Percentiles rank a stretch among this genome's conserved stretches.
Evolutionary conservation across 306 rosid species (phyloP).

Genomic region (Styphnolobium japonicum): DNA sequence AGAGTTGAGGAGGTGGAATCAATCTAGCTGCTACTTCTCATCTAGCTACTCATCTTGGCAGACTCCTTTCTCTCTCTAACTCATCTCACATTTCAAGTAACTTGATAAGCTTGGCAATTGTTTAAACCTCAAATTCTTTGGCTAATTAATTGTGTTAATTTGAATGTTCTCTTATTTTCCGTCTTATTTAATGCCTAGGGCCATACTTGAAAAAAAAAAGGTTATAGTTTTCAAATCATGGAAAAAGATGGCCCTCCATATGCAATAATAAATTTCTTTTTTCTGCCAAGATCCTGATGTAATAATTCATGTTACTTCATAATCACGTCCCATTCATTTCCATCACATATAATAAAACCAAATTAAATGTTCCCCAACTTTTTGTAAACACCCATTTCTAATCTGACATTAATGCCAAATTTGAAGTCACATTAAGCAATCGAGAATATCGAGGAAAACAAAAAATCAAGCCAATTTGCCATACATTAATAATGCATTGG

Average conservation of each 20-base stretch:
- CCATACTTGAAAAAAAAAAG: conserved; percentile 12
- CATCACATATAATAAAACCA: conserved; percentile 31
- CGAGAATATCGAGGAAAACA: conserved; percentile 26
- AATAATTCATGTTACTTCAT: conserved; percentile 36
- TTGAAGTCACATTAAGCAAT: conserved; percentile 22
- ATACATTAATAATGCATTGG: conserved; percentile 30
- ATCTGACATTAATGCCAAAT: conserved; percentile 24
- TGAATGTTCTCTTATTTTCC: conserved; percentile 25
- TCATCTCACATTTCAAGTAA: conserved; percentile 28
- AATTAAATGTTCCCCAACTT: conserved; percentile 13
- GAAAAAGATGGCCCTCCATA: conserved; percentile 37
- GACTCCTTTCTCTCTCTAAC: conserved; percentile 24
- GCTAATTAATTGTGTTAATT: conserved; percentile 24
- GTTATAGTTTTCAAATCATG: conserved; percentile 22
- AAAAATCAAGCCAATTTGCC: conserved; percentile 8
- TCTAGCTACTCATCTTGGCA: conserved; percentile 38
- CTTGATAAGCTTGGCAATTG: conserved; percentile 29
- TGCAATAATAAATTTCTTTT: conserved; percentile 25
- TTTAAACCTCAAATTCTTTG: conserved; percentile 21
- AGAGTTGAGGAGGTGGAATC: conserved; percentile 47
- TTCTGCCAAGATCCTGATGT: conserved; percentile 26
- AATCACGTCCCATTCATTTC: conserved; percentile 41
- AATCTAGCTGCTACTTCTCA: conserved; percentile 51
- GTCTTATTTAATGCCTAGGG: conserved; percentile 18
- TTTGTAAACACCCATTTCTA: conserved; percentile 9